Conservation (phyloP, 1,284 basidiomycete species). For the Volvariella volvacea region DNA sequence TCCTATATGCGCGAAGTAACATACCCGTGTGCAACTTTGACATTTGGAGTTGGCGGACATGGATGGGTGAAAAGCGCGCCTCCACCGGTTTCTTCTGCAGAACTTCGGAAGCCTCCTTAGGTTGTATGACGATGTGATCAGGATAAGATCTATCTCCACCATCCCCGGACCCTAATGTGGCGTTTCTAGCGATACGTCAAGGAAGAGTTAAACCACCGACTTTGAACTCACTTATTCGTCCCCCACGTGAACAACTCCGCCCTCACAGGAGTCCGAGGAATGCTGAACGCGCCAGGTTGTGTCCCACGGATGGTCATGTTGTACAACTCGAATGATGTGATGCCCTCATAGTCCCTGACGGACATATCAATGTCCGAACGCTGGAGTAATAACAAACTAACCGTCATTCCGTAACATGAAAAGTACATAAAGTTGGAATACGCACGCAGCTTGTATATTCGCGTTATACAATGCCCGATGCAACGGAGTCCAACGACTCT, state of each 20-base stretch:
- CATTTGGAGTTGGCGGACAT: conserved; percentile 70
- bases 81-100: conserved; percentile 20
- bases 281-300: conserved; percentile 43
- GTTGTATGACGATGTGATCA: conserved; percentile 64
- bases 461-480: conserved; percentile 89
- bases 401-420: conserved; percentile 4
- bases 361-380: conserved; percentile 69
- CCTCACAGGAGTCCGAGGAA: conserved; percentile 11
- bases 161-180: conserved; percentile 79
- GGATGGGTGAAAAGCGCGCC: conserved; percentile 47
- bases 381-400: conserved; percentile 68
- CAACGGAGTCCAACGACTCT: conserved; percentile 89
- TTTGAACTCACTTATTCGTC: conserved; percentile 55
- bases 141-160: conserved; percentile 76
- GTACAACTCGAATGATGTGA: conserved; percentile 92
- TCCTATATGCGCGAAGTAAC: conserved; percentile 17
- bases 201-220: background rate
- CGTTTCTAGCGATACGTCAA: conserved; percentile 49
- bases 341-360: conserved; percentile 85
- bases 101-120: conserved; percentile 24
- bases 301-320: conserved; percentile 81
- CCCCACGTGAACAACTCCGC: conserved; percentile 90
- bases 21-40: conserved; percentile 72
- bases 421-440: conserved; percentile 10
- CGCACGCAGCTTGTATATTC: conserved; percentile 73